Evolutionary conservation across 345 rosid species (phyloP).

Genomic region (Crucihimalaya himalaica): DNA sequence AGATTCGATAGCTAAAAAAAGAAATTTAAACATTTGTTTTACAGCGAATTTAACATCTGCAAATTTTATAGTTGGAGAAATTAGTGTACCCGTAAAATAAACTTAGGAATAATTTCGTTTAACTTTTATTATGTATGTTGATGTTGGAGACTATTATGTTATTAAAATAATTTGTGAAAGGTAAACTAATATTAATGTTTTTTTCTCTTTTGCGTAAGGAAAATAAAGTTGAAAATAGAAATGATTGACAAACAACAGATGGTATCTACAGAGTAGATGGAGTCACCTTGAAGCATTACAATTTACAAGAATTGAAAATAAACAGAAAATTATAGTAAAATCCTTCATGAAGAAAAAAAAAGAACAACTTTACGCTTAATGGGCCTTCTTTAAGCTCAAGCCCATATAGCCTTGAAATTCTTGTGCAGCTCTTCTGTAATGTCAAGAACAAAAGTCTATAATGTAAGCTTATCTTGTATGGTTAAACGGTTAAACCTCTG

Average conservation of each 20-base stretch:
- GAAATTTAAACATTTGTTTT: background rate
- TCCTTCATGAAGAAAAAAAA: background rate
- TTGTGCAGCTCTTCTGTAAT: too few species aligned
- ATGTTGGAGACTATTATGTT: background rate
- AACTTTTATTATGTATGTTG: background rate
- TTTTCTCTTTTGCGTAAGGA: background rate
- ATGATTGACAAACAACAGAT: background rate
- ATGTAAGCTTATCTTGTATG: conserved; percentile 8
- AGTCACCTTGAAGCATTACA: background rate
- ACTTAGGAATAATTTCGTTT: background rate
- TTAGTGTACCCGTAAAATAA: too few species aligned
- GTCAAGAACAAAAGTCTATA: background rate
- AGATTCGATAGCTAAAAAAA: conserved; percentile 3
- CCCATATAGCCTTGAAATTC: background rate
- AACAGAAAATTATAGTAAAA: background rate
- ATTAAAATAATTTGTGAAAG: background rate
- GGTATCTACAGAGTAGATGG: background rate
- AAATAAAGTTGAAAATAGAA: background rate
- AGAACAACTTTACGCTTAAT: background rate
- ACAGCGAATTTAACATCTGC: background rate
- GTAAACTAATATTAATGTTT: background rate
- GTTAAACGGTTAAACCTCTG: background rate
- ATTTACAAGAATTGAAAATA: background rate
- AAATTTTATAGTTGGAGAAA: too few species aligned
- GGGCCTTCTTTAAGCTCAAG: conserved; percentile 1